Evolutionary conservation across 495 filamentous ascomycete genomes (phyloP), one percentile per base, ranked within the genome.

Genomic region (Amniculicola lignicola): DNA sequence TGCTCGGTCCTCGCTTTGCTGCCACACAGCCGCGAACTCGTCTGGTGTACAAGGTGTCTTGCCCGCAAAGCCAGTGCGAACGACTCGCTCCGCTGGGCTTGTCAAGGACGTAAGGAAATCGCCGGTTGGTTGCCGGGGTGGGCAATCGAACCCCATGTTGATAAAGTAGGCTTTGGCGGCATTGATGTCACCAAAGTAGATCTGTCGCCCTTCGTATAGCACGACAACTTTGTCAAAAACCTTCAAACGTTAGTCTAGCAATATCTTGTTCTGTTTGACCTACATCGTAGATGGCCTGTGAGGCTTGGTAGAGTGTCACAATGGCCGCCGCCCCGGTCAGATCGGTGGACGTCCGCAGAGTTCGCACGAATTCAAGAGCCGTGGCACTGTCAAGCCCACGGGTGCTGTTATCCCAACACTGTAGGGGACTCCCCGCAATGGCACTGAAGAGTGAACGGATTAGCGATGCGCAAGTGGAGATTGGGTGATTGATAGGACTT

Each of bases 251-350:
- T n/a, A n/a, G n/a, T n/a, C n/a, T n/a, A n/a, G n/a, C n/a, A n/a
- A n/a, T n/a, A n/a, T n/a, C n/a, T n/a, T n/a, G n/a, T n/a, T n/a
- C n/a, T n/a, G n/a, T n/a, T n/a, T n/a, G n/a, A n/a, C n/a, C n/a
- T n/a, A n/a, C 35, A 18, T 56, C 38, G 28, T 58, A 53, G 21
- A 58, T 52, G 25, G 85, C 81, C 21, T 94, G 86, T 24, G 84
- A 82, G 0, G 87, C 86, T 63, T 95, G 89, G 67, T 95, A 93
- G 59, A 93, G 86, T 6, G 89, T 86, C n/a, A 93, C 87, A 40
- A 81, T 74, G 80, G 52, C 77, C 72, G 51, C 37, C 6, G 6
- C 23, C 4, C n/a, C 44, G 36, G 35, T 31, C 1, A 63, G 24
- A 33, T 72, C 62, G 28, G 66, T 68, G 4, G 52, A 57, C 9